A percentile compares a stretch with the other conserved stretches of the same genome.
Evolutionary conservation across 2,329 filamentous ascomycete genomes (phyloP).

Genomic region (Balansia obtecta): DNA sequence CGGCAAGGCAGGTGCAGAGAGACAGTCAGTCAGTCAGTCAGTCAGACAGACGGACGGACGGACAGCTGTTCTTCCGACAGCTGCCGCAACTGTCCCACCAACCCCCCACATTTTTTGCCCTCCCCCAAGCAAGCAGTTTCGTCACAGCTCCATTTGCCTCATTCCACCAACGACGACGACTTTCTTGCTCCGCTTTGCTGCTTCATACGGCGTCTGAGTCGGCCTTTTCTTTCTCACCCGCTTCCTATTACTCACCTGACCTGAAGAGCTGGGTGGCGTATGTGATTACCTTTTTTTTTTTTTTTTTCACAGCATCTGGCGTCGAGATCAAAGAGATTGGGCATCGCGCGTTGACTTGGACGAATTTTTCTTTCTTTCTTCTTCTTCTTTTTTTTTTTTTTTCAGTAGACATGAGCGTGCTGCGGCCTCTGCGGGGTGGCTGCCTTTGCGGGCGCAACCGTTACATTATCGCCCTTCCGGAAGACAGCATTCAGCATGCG

Average conservation of each 20-base stretch:
- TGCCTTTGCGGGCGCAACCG: conserved; percentile 81
- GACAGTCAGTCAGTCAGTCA: no score
- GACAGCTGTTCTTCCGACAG: neutral
- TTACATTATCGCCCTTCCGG: conserved; percentile 63
- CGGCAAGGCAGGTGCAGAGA: no score
- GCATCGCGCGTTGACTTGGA: no score
- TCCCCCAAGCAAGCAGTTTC: neutral
- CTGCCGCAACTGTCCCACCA: neutral
- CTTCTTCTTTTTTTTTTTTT: neutral
- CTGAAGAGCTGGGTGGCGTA: neutral
- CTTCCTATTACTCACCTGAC: neutral
- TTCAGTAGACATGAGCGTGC: conserved; percentile 27
- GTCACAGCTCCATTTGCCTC: neutral
- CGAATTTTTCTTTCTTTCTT: neutral
- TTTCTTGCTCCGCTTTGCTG: neutral
- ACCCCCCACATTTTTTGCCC: neutral
- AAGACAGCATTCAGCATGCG: conserved; percentile 40
- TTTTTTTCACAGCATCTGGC: no score
- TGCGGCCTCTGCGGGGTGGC: conserved; percentile 53
- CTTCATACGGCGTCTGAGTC: neutral
- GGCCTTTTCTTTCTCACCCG: neutral
- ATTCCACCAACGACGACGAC: conserved; percentile 2
- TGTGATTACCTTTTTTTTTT: no score
- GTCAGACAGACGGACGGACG: no score
- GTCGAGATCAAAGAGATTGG: no score